Percentiles rank a stretch among this genome's conserved stretches.
These are phyloP conservation scores for Paragyromitra xinjiangensis DNA, from an alignment of 495 filamentous ascomycete genomes.

Conservation along the genomic window DNA sequence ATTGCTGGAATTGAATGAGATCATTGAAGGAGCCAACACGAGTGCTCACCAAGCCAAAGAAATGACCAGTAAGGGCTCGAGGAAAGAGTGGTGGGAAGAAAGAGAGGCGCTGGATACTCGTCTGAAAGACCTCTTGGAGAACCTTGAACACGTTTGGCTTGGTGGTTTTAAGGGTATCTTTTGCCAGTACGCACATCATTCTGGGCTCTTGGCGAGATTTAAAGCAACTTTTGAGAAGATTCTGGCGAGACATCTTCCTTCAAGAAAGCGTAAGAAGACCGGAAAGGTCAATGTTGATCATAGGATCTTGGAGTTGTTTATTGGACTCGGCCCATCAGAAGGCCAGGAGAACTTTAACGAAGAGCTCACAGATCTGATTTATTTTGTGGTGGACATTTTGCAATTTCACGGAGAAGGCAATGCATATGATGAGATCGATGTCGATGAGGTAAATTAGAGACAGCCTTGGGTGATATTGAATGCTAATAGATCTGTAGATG, in stretches of 20 bases:
- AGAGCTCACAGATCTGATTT: constrained; percentile 80
- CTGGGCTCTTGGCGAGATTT: constrained; percentile 74
- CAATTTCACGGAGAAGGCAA: constrained; percentile 97
- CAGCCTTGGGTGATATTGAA: neutral
- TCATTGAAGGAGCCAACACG: constrained; percentile 79
- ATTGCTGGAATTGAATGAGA: constrained; percentile 77
- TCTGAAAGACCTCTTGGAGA: constrained; percentile 78
- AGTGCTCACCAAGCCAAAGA: constrained; percentile 78
- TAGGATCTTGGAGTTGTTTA: constrained; percentile 84
- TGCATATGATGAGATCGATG: constrained; percentile 97
- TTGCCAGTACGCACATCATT: constrained; percentile 70
- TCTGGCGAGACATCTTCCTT: constrained; percentile 87
- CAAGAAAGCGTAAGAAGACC: constrained; percentile 69
- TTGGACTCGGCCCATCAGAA: constrained; percentile 79
- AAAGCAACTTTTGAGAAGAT: constrained; percentile 78
- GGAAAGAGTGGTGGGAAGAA: constrained; percentile 86
- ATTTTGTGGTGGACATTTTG: constrained; percentile 94
- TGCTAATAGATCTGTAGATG: constrained; percentile 63
- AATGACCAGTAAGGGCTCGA: constrained; percentile 67
- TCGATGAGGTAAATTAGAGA: constrained; percentile 68
- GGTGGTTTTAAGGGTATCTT: constrained; percentile 93
- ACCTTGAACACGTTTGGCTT: constrained; percentile 92
- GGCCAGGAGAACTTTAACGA: constrained; percentile 77
- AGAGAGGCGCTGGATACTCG: constrained; percentile 80
- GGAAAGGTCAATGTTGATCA: constrained; percentile 72